Percentiles rank a stretch among this genome's conserved stretches.
phyloP scores from a whole-genome alignment of 768 basidiomycete genomes.

The Lepiota venenata region DNA sequence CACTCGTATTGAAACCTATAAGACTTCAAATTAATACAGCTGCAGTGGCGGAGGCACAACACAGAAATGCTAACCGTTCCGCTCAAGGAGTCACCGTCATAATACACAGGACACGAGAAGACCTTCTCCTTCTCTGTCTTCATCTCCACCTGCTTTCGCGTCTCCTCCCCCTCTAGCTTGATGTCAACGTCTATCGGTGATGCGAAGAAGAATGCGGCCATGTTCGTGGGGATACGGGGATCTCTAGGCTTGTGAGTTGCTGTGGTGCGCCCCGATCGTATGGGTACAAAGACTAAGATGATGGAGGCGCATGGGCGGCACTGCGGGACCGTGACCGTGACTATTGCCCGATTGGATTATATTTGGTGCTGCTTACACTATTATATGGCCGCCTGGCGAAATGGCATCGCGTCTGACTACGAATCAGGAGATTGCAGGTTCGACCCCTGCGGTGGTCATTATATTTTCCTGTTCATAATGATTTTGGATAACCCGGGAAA shows the following conservation, averaged over 20 bases:
- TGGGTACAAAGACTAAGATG: no score
- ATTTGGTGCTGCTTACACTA: no score
- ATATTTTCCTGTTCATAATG: no score
- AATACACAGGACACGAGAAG: conserved; percentile 87
- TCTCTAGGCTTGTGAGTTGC: background rate
- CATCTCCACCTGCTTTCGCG: conserved; percentile 84
- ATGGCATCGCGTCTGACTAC: conserved; percentile 95
- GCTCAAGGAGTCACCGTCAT: conserved; percentile 89
- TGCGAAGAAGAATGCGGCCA: conserved; percentile 92
- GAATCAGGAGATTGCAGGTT: conserved; percentile 95
- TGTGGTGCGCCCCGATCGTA: no score
- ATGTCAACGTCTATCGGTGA: conserved; percentile 91
- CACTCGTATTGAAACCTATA: conserved; percentile 79
- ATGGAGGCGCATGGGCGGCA: no score
- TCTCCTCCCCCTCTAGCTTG: conserved; percentile 82
- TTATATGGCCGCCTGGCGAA: conserved; percentile 77
- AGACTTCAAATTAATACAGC: background rate
- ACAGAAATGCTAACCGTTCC: conserved; percentile 60
- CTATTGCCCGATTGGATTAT: no score
- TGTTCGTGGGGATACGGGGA: conserved; percentile 21
- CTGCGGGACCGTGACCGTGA: no score
- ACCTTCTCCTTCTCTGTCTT: conserved; percentile 88
- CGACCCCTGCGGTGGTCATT: conserved; percentile 85
- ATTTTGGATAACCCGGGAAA: no score
- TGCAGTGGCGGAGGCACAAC: background rate